A percentile compares a stretch with the other conserved stretches of the same genome.
These are phyloP conservation scores for Amylostereum chailletii DNA, from an alignment of 1,284 basidiomycete genomes.

Conservation along the genomic window DNA sequence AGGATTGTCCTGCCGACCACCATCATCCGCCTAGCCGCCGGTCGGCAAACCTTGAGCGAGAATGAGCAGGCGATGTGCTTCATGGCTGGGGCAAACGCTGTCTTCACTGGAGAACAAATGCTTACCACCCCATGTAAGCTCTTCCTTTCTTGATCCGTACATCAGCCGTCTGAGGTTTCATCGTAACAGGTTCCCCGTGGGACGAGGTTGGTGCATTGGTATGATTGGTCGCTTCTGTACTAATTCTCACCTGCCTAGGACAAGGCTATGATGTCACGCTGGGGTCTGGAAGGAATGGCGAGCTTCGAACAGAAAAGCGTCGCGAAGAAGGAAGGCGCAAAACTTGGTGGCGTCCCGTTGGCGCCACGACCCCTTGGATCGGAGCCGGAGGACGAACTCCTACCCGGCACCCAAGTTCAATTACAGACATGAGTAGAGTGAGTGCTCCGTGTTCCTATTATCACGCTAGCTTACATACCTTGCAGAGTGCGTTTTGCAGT, in stretches of 20 bases:
- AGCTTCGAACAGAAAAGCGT: conserved; percentile 67
- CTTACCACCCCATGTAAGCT: conserved; percentile 87
- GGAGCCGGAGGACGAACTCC: too few species aligned
- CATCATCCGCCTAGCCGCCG: conserved; percentile 93
- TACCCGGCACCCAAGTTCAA: too few species aligned
- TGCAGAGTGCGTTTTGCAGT: too few species aligned
- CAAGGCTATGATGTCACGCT: conserved; percentile 87
- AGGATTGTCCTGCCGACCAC: conserved; percentile 87
- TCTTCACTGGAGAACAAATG: conserved; percentile 98
- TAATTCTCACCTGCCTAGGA: conserved; percentile 40
- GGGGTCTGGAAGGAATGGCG: conserved; percentile 88
- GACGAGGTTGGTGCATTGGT: conserved; percentile 48
- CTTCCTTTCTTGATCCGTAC: background rate
- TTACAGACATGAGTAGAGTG: too few species aligned
- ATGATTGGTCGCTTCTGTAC: too few species aligned
- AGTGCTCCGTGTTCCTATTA: too few species aligned
- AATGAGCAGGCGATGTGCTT: conserved; percentile 97
- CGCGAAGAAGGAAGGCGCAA: conserved; percentile 35
- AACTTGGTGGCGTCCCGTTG: conserved; percentile 8
- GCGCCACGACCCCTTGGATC: too few species aligned
- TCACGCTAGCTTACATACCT: too few species aligned
- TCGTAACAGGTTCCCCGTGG: conserved; percentile 66
- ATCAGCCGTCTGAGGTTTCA: background rate
- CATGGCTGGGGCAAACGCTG: conserved; percentile 96
- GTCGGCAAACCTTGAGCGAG: conserved; percentile 85